Evolutionary conservation across 805 yeast genomes (phyloP).

Genomic region (Isabelozyma gotoi): DNA sequence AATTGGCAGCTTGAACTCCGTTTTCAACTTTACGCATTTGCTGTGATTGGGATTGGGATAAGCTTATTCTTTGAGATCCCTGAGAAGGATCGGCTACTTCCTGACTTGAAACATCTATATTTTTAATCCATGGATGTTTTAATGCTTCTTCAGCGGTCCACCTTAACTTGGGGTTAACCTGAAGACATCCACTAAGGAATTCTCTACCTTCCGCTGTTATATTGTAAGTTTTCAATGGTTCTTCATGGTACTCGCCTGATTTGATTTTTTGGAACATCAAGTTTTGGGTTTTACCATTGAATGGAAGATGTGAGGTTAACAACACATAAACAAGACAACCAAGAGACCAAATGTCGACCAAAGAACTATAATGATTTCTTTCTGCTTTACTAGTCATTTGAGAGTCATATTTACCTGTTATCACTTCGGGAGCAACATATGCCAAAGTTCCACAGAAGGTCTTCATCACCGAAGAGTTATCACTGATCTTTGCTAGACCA

Average conservation of each 20-base stretch:
- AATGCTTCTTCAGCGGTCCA: constrained; percentile 77
- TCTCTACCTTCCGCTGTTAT: constrained; percentile 69
- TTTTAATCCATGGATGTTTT: constrained; percentile 76
- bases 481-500: constrained; percentile 91
- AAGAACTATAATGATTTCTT: constrained; percentile 60
- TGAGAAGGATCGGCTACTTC: constrained; percentile 17
- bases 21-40: constrained; percentile 48
- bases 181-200: constrained; percentile 68
- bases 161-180: constrained; percentile 72
- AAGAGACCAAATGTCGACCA: constrained; percentile 97
- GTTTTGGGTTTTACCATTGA: constrained; percentile 89
- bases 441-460: constrained; percentile 98
- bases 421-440: constrained; percentile 94
- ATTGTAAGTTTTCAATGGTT: constrained; percentile 64
- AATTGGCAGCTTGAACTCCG: constrained; percentile 31
- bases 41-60: constrained; percentile 72
- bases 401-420: constrained; percentile 53
- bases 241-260: constrained; percentile 76
- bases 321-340: constrained; percentile 94
- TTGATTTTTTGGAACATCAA: constrained; percentile 75
- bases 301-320: constrained; percentile 90
- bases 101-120: constrained; percentile 15
- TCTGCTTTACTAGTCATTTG: constrained; percentile 13
- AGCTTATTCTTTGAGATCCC: constrained; percentile 43
- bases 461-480: constrained; percentile 81